Conservation (phyloP, 1,284 basidiomycete species). For the Tylopilus orsonianus region DNA sequence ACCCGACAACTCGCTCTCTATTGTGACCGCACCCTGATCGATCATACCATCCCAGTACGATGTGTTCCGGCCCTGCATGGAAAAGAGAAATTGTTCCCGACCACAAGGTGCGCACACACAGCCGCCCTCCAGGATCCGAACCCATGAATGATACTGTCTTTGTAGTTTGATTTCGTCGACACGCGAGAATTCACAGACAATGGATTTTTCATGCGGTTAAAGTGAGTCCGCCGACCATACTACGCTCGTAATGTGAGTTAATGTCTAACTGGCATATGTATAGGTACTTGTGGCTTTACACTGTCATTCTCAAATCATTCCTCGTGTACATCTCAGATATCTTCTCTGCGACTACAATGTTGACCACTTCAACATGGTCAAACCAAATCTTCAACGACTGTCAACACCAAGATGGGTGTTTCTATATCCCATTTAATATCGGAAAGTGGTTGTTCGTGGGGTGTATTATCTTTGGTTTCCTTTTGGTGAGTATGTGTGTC, state of each 20-base stretch:
- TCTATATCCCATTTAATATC: conserved; percentile 85
- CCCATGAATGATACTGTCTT: conserved; percentile 2
- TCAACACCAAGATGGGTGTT: conserved; percentile 59
- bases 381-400: conserved; percentile 87
- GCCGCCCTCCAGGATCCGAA: not conserved
- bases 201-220: conserved; percentile 81
- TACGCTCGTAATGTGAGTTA: not conserved
- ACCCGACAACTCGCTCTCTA: conserved; percentile 28
- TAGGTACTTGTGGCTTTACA: conserved; percentile 90
- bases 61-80: conserved; percentile 82
- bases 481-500: conserved; percentile 62
- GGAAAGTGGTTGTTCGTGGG: conserved; percentile 97
- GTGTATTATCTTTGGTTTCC: conserved; percentile 97
- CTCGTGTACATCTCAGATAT: conserved; percentile 97
- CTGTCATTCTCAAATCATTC: conserved; percentile 91
- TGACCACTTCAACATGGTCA: conserved; percentile 89
- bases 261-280: conserved; percentile 9
- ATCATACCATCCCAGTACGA: conserved; percentile 37
- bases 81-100: conserved; percentile 97
- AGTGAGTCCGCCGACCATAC: conserved; percentile 50
- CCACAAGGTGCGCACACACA: conserved; percentile 74
- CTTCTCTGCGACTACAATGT: conserved; percentile 95
- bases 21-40: conserved; percentile 28
- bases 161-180: conserved; percentile 96
- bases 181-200: conserved; percentile 89